A percentile compares a stretch with the other conserved stretches of the same genome.
Evolutionary conservation across 208 protist species (phyloP).

Genomic region (Acanthamoeba castellanii): DNA sequence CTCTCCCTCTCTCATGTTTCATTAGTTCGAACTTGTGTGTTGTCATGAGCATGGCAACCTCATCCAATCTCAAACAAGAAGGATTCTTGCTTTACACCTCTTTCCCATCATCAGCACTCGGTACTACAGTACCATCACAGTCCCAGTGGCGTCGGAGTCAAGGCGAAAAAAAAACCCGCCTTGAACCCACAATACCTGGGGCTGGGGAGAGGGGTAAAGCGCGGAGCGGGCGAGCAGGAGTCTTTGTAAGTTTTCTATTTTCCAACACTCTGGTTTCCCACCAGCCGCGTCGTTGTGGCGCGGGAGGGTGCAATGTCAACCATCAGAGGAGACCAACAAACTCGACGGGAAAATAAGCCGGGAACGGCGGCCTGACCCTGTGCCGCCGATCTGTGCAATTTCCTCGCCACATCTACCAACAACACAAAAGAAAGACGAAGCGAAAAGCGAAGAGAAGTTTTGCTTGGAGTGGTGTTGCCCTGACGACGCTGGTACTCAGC

Average conservation of each 20-base stretch:
- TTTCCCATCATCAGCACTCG: too few species aligned
- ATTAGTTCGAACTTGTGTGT: too few species aligned
- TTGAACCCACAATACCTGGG: not conserved
- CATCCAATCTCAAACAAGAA: too few species aligned
- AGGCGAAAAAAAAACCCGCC: too few species aligned
- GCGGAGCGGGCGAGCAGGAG: not conserved
- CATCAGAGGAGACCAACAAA: not conserved
- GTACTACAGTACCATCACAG: too few species aligned
- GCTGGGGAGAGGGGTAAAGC: not conserved
- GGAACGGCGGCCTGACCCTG: constrained; percentile 3
- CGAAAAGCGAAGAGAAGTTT: not conserved
- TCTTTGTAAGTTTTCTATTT: not conserved
- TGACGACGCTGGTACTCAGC: not conserved
- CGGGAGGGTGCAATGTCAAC: not conserved
- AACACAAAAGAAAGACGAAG: not conserved
- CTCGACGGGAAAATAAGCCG: constrained; percentile 27
- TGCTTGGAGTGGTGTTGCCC: not conserved
- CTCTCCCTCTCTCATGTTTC: too few species aligned
- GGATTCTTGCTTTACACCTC: too few species aligned
- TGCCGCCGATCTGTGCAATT: constrained; percentile 25
- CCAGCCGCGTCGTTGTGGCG: not conserved
- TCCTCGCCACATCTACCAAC: not conserved
- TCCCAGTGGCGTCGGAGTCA: too few species aligned
- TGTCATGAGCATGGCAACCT: too few species aligned
- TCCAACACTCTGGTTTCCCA: not conserved